A percentile compares a stretch with the other conserved stretches of the same genome.
These are phyloP conservation scores for Plantago coronopus DNA, from an alignment of 305 asterid species.

Conservation along the genomic window DNA sequence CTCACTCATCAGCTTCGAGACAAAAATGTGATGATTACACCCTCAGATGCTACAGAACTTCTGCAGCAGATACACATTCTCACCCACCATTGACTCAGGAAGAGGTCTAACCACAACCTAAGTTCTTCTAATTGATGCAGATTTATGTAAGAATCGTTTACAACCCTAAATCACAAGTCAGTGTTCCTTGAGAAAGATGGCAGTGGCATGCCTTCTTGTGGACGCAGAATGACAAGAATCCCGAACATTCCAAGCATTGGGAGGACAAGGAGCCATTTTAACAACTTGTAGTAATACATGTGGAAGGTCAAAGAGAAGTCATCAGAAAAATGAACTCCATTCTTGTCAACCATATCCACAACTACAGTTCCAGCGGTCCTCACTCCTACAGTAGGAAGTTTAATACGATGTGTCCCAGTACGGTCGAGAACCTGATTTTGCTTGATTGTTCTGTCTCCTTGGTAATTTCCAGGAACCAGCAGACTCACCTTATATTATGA, in stretches of 20 bases:
- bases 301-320: constrained; percentile 96
- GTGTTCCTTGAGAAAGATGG: constrained; percentile 94
- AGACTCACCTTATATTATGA: constrained; percentile 58
- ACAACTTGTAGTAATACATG: constrained; percentile 72
- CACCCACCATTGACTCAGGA: constrained; percentile 6
- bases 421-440: constrained; percentile 52
- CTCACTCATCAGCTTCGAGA: constrained; percentile 13
- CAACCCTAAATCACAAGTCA: constrained; percentile 46
- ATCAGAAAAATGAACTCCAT: constrained; percentile 77
- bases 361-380: constrained; percentile 85
- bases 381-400: constrained; percentile 80
- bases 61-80: constrained; percentile 5
- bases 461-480: constrained; percentile 96
- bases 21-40: constrained; percentile 28
- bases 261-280: constrained; percentile 92
- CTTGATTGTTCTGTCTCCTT: constrained; percentile 86
- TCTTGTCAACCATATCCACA: constrained; percentile 93
- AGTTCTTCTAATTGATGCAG: constrained; percentile 12
- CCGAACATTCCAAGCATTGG: constrained; percentile 98
- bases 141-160: constrained; percentile 14
- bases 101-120: constrained; percentile 8
- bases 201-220: constrained; percentile 87
- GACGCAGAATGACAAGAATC: constrained; percentile 82
- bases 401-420: constrained; percentile 64
- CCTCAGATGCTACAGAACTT: constrained; percentile 6